Conservation (phyloP, 768 basidiomycete species). For the Piloderma croceum region DNA sequence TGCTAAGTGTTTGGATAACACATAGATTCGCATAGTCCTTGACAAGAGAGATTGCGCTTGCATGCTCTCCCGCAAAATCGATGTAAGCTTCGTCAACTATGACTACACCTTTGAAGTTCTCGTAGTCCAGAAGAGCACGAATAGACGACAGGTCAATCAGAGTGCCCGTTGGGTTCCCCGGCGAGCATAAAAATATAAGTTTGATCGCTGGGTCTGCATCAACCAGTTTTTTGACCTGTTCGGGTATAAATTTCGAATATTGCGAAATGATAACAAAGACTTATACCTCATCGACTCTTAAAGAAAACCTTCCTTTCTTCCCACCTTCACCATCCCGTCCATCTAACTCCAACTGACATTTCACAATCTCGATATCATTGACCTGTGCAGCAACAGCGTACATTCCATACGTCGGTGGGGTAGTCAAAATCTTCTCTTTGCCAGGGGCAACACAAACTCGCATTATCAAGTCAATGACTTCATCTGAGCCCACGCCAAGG, state of each 20-base stretch:
- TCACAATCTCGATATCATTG: conserved; percentile 83
- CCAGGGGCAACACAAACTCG: conserved; percentile 80
- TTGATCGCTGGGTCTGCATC: conserved; percentile 75
- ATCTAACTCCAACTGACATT: conserved; percentile 62
- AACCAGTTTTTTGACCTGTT: conserved; percentile 66
- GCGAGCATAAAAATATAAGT: conserved; percentile 91
- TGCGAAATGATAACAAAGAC: background rate
- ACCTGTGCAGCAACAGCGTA: conserved; percentile 92
- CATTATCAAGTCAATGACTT: conserved; percentile 92
- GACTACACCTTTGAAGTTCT: conserved; percentile 83
- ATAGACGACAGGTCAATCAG: conserved; percentile 69
- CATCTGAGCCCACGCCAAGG: conserved; percentile 95
- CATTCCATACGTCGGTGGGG: conserved; percentile 98
- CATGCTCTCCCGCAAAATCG: conserved; percentile 69
- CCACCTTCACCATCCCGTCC: conserved; percentile 68
- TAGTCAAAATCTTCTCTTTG: conserved; percentile 77
- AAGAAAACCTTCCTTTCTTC: conserved; percentile 62
- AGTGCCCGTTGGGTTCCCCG: conserved; percentile 95
- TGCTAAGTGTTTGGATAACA: conserved; percentile 96
- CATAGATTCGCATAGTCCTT: conserved; percentile 82
- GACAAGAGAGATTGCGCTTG: conserved; percentile 66
- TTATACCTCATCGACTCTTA: conserved; percentile 68
- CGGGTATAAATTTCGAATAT: background rate
- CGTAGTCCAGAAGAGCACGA: conserved; percentile 66
- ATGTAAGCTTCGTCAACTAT: conserved; percentile 97